These are phyloP conservation scores for Tuctoria greenei DNA, from an alignment of 176 grass and related monocot species.

Conservation along the genomic window DNA sequence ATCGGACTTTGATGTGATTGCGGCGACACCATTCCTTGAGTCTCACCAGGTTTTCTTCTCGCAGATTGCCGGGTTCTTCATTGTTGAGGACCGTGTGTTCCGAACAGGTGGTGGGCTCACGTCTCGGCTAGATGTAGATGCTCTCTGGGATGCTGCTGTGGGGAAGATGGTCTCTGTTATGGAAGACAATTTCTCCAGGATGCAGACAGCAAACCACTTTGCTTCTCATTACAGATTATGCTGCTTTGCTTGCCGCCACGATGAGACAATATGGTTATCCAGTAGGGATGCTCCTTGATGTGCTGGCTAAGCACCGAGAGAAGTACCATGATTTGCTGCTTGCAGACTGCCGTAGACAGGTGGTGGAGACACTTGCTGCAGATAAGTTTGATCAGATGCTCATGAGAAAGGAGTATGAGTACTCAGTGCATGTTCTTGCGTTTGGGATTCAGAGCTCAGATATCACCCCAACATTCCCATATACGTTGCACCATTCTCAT, in stretches of 20 bases:
- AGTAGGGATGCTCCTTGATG: constrained; percentile 85
- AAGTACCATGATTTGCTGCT: constrained; percentile 97
- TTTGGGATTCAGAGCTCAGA: constrained; percentile 97
- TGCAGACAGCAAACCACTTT: constrained; percentile 97
- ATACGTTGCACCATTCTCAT: constrained; percentile 84
- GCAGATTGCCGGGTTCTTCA: constrained; percentile 96
- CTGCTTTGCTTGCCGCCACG: constrained; percentile 70
- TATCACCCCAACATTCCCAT: constrained; percentile 91
- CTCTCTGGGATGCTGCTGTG: constrained; percentile 84
- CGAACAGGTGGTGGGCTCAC: constrained; percentile 83
- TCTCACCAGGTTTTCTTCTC: constrained; percentile 98
- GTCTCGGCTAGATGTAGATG: constrained; percentile 73
- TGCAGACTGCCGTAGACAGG: constrained; percentile 90
- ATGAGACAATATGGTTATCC: constrained; percentile 86
- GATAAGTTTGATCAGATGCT: constrained; percentile 98
- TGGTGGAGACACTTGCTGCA: constrained; percentile 75
- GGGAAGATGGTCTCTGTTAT: constrained; percentile 92
- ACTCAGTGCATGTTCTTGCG: constrained; percentile 95
- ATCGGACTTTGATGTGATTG: constrained; percentile 94
- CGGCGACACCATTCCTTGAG: constrained; percentile 86
- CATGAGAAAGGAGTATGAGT: constrained; percentile 99
- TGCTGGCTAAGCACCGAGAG: constrained; percentile 84
- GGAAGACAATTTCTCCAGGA: constrained; percentile 92
- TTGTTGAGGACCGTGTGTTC: constrained; percentile 89
- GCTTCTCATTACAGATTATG: constrained; percentile 95